Conservation (phyloP, 805 yeast species). For the Saturnispora zaruensis region DNA sequence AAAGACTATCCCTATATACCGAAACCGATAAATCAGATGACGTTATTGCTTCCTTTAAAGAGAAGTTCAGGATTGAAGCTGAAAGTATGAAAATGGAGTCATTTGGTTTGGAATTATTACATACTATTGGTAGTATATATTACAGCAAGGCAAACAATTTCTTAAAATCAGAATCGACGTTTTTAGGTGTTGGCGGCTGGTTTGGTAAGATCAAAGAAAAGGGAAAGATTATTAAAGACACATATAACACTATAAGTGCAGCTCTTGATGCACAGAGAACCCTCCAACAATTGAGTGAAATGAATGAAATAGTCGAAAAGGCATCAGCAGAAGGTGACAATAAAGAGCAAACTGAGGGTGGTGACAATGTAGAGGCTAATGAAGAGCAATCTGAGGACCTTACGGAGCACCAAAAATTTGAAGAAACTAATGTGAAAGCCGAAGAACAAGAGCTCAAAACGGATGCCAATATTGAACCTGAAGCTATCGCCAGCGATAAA, state of each 20-base stretch:
- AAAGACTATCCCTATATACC: conserved; percentile 36
- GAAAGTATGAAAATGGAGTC: conserved; percentile 88
- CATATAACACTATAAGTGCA: conserved; percentile 70
- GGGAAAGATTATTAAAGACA: conserved; percentile 74
- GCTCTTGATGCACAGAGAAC: conserved; percentile 84
- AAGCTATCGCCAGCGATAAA: not conserved
- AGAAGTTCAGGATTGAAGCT: conserved; percentile 50
- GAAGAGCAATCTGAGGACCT: not conserved
- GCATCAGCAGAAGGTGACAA: conserved; percentile 2
- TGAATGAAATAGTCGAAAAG: conserved; percentile 44
- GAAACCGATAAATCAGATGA: conserved; percentile 58
- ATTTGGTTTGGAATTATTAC: conserved; percentile 83
- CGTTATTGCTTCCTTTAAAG: conserved; percentile 47
- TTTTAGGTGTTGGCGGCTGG: conserved; percentile 81
- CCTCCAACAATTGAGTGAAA: conserved; percentile 63
- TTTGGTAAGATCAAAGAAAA: conserved; percentile 76
- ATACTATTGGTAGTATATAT: conserved; percentile 75
- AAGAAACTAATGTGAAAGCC: not conserved
- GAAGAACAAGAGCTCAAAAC: not conserved
- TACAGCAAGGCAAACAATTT: conserved; percentile 65
- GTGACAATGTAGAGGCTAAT: not conserved
- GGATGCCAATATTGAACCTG: not conserved
- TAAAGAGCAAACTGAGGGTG: not conserved
- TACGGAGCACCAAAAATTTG: not conserved
- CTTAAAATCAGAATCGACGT: conserved; percentile 59